phyloP scores from a whole-genome alignment of 495 filamentous ascomycete genomes.

The Durotheca rogersii region DNA sequence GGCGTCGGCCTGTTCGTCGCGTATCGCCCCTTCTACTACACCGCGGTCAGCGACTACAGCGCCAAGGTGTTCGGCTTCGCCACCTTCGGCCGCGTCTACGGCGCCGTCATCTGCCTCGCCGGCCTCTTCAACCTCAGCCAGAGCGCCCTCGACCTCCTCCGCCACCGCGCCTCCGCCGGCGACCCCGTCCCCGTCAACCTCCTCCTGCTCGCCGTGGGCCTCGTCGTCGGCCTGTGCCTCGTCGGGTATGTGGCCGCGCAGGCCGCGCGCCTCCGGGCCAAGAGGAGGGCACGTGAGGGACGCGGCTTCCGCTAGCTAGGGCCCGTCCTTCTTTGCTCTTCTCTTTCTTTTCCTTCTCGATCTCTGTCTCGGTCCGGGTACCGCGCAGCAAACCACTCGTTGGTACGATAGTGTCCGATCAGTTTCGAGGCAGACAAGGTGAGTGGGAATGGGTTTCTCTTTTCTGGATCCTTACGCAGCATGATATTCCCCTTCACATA shows the following conservation, averaged over 20 bases:
- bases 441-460: too few species aligned
- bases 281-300: constrained; percentile 24
- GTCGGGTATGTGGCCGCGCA: constrained; percentile 58
- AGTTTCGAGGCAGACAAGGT: too few species aligned
- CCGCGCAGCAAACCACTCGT: too few species aligned
- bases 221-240: constrained; percentile 59
- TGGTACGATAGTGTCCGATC: too few species aligned
- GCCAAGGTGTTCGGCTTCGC: constrained; percentile 96
- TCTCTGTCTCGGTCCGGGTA: constrained; percentile 34
- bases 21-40: constrained; percentile 76
- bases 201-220: constrained; percentile 59
- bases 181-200: constrained; percentile 81
- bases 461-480: too few species aligned
- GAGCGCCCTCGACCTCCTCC: constrained; percentile 76
- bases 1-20: constrained; percentile 79
- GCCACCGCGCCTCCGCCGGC: constrained; percentile 66
- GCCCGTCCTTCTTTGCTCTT: too few species aligned
- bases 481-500: too few species aligned
- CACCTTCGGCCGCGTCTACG: constrained; percentile 94
- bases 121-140: constrained; percentile 88
- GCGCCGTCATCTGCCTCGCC: constrained; percentile 86
- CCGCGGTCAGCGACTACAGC: constrained; percentile 77
- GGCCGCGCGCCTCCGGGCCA: constrained; percentile 15
- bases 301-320: too few species aligned
- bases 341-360: constrained; percentile 34